Evolutionary conservation across 441 rosid species (phyloP).

Genomic region (Breynia disticha): DNA sequence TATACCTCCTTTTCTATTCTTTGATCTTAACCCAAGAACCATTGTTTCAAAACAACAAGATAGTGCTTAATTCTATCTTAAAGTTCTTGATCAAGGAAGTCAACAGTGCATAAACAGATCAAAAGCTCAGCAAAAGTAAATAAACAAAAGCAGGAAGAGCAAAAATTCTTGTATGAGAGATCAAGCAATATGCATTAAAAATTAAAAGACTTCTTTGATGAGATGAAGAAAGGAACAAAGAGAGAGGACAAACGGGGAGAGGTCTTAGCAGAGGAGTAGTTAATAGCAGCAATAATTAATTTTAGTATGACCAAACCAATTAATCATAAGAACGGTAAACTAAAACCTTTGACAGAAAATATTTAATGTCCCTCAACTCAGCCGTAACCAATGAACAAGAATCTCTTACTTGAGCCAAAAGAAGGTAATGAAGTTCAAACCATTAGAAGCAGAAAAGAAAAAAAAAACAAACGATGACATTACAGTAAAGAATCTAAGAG

Average conservation of each 20-base stretch:
- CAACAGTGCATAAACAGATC: too few relatives aligned
- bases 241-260: slow-evolving; percentile 13
- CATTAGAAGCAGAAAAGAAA: too few relatives aligned
- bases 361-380: slow-evolving; percentile 12
- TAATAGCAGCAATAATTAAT: slow-evolving; percentile 1
- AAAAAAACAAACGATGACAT: too few relatives aligned
- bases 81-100: too few relatives aligned
- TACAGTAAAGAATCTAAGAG: too few relatives aligned
- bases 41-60: slow-evolving; percentile 19
- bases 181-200: too few relatives aligned
- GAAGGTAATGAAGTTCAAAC: background rate
- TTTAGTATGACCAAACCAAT: slow-evolving; percentile 4
- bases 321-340: slow-evolving; percentile 7
- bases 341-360: slow-evolving; percentile 8
- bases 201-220: background rate
- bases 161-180: too few relatives aligned
- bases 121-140: too few relatives aligned
- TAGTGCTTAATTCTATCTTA: background rate
- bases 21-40: slow-evolving; percentile 72
- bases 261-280: slow-evolving; percentile 5
- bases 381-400: slow-evolving; percentile 2
- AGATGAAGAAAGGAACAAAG: slow-evolving; percentile 10
- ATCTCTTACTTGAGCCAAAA: slow-evolving; percentile 2
- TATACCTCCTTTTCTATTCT: slow-evolving; percentile 42
- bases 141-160: background rate